phyloP scores from a whole-genome alignment of 176 grass and related monocot species.

The Typha latifolia region DNA sequence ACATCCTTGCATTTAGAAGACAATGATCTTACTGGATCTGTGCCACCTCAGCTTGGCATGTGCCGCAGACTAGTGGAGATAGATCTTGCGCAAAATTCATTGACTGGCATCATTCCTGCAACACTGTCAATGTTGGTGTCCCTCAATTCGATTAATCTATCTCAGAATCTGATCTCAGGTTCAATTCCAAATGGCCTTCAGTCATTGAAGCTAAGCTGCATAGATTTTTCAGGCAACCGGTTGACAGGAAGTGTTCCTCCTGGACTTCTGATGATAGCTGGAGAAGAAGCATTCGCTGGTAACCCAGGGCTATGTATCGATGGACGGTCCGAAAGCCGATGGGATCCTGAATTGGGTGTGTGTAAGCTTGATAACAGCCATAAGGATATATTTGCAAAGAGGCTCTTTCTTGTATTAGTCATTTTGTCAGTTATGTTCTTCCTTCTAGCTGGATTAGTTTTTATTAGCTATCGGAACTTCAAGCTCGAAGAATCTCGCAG shows the following conservation, averaged over 20 bases:
- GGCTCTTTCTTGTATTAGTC: constrained; percentile 20
- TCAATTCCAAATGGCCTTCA: constrained; percentile 48
- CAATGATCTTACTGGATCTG: constrained; percentile 34
- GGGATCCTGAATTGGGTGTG: constrained; percentile 25
- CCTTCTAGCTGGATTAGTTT: constrained; percentile 41
- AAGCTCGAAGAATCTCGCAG: constrained; percentile 38
- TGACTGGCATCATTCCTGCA: constrained; percentile 44
- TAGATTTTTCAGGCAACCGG: constrained; percentile 71
- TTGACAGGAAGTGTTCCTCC: constrained; percentile 50
- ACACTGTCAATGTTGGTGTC: constrained; percentile 33
- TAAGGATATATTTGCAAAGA: constrained; percentile 23
- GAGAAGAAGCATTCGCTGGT: constrained; percentile 31
- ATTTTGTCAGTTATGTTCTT: constrained; percentile 38
- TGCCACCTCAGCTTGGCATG: constrained; percentile 39
- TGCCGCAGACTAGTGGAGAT: constrained; percentile 51
- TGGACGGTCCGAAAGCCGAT: constrained; percentile 3
- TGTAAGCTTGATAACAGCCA: constrained; percentile 31
- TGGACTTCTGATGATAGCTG: constrained; percentile 44
- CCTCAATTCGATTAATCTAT: constrained; percentile 69
- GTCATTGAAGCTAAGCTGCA: constrained; percentile 53
- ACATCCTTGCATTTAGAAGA: constrained; percentile 46
- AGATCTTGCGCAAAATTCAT: constrained; percentile 51
- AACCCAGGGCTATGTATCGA: constrained; percentile 54
- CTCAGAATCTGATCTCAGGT: constrained; percentile 43
- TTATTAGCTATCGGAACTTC: constrained; percentile 66